phyloP scores from a whole-genome alignment of 495 filamentous ascomycete species.

The Annulohypoxylon nitens region DNA sequence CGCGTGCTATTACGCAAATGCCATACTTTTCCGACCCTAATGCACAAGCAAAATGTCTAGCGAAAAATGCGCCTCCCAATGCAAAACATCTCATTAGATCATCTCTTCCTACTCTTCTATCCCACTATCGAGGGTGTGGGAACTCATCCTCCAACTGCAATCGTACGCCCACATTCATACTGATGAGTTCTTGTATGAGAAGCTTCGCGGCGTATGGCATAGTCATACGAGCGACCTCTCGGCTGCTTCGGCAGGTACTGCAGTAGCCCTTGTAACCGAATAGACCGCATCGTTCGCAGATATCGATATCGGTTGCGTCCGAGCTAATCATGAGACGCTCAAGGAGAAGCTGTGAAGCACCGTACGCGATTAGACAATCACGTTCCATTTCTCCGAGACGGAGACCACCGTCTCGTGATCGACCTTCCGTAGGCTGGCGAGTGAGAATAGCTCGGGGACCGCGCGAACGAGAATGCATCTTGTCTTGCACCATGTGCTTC shows the following conservation, averaged over 20 bases:
- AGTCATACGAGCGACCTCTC: constrained; percentile 86
- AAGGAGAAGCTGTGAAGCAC: constrained; percentile 89
- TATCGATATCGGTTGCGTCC: constrained; percentile 89
- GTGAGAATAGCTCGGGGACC: constrained; percentile 93
- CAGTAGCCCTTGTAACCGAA: constrained; percentile 97
- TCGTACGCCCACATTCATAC: constrained; percentile 94
- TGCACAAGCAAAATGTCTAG: constrained; percentile 24
- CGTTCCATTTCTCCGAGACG: constrained; percentile 99
- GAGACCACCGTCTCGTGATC: constrained; percentile 90
- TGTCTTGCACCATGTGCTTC: constrained; percentile 99
- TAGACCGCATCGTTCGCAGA: constrained; percentile 91
- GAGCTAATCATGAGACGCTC: constrained; percentile 95
- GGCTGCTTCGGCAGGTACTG: constrained; percentile 85
- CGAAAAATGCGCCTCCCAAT: constrained; percentile 46
- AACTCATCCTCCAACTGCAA: constrained; percentile 94
- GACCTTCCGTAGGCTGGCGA: constrained; percentile 95
- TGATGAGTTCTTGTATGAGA: constrained; percentile 93
- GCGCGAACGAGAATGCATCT: constrained; percentile 96
- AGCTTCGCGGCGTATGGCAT: constrained; percentile 99
- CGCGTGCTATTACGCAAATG: constrained; percentile 4
- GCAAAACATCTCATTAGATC: constrained; percentile 27
- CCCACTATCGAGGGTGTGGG: constrained; percentile 64
- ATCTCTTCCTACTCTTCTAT: background rate
- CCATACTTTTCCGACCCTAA: constrained; percentile 32
- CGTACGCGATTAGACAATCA: constrained; percentile 96